Base-by-base conservation (phyloP, 441 rosid species). In the Croton setiger region DNA sequence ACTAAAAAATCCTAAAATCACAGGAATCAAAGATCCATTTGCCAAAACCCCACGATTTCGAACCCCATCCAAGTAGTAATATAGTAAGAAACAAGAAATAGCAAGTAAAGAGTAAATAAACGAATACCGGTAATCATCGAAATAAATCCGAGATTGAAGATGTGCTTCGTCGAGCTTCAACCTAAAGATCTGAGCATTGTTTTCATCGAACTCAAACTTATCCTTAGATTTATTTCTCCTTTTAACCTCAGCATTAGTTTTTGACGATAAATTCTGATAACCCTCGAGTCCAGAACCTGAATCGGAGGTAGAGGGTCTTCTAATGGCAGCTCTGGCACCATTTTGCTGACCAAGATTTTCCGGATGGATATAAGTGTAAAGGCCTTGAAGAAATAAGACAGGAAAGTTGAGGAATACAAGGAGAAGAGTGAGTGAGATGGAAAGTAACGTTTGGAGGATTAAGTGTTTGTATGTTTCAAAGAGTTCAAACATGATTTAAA, bases 171-270 rank as follows among this genome's bases (percentile, higher is more conserved):
- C 98, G 64, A 93, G 97, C 73, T 84, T 93, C 49, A 93, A 74
- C 43, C 97, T 76, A 68, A 93, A 93, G 91, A 91, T 93, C 96
- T 91, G 98, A 37, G 98, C 98, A 69, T 86, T 89, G 83, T 71
- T 83, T 66, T 93, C 98, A 75, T 90, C 98, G 79, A 93, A 93
- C 72, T 93, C 96, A 55, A 84, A 83, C 73, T 85, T 89, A 4
- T 89, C 96, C 66, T 88, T 93, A 70, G 94, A 80, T 79, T 87
- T 81, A 27, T 65, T 76, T 74, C 85, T 84, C 79, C 74, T 87
- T 64, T 81, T 81, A 57, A 78, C 72, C 56, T 83, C 91, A 5
- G 72, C 18, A 56, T 37, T 67, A 57, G 92, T 57, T 44, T 81
- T 79, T 0, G 87, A 76, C 1, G 93, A 78, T 14, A 81, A 54